Conservation (phyloP, 345 rosid species). For the Garcia nutans region DNA sequence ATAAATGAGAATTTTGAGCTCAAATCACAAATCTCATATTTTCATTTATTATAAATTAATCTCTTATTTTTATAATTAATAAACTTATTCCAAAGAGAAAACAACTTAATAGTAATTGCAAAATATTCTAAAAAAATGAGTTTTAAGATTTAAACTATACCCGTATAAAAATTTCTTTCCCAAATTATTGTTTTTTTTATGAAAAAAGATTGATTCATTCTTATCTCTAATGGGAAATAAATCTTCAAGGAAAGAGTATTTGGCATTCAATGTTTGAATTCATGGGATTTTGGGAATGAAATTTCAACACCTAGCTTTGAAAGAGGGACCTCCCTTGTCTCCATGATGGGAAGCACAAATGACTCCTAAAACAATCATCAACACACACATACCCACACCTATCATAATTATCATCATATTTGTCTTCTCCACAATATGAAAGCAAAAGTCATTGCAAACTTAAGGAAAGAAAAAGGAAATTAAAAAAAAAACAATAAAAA, state of each 20-base stretch:
- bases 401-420: slow-evolving; percentile 29
- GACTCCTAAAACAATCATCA: slow-evolving; percentile 46
- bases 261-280: slow-evolving; percentile 36
- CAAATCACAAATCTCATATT: no score
- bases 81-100: no score
- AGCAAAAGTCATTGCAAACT: slow-evolving; percentile 19
- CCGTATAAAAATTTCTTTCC: no score
- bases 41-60: no score
- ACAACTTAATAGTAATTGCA: no score
- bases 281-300: slow-evolving; percentile 20
- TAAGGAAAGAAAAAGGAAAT: background rate
- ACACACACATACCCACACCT: slow-evolving; percentile 30
- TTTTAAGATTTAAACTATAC: no score
- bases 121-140: no score
- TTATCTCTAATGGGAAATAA: slow-evolving; percentile 29
- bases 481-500: background rate
- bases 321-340: slow-evolving; percentile 44
- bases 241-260: background rate
- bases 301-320: slow-evolving; percentile 39
- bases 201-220: slow-evolving; percentile 26
- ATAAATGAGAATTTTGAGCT: no score
- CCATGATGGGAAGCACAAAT: slow-evolving; percentile 44
- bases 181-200: no score
- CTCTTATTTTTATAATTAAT: no score
- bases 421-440: slow-evolving; percentile 36